phyloP scores from a whole-genome alignment of 1,284 basidiomycete genomes.

The Veloporphyrellus conicus region DNA sequence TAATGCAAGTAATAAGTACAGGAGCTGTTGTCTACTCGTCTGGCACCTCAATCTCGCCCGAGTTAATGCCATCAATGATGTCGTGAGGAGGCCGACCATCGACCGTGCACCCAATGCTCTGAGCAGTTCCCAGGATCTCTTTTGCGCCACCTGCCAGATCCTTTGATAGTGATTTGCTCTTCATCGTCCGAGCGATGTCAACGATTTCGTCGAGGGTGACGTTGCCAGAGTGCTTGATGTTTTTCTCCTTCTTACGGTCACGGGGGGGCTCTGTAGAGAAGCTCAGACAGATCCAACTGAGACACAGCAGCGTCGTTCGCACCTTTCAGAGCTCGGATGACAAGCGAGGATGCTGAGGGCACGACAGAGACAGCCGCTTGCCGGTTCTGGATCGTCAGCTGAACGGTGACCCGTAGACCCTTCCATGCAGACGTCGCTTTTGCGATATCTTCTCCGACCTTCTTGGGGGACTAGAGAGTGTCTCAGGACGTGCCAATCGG shows the following conservation, averaged over 20 bases:
- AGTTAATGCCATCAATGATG: conserved; percentile 93
- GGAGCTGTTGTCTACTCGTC: conserved; percentile 67
- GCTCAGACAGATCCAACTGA: not conserved
- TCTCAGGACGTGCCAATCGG: not conserved
- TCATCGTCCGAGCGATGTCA: conserved; percentile 96
- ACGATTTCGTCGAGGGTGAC: conserved; percentile 92
- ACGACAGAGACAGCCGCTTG: conserved; percentile 97
- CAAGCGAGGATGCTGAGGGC: conserved; percentile 94
- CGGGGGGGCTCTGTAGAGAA: conserved; percentile 82
- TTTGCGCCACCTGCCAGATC: conserved; percentile 86
- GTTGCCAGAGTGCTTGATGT: conserved; percentile 98
- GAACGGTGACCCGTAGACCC: conserved; percentile 98
- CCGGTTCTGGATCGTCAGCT: conserved; percentile 99
- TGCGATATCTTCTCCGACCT: conserved; percentile 99
- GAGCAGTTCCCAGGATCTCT: conserved; percentile 92
- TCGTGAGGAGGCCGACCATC: conserved; percentile 94
- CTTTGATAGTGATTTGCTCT: conserved; percentile 92
- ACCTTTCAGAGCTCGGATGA: conserved; percentile 99
- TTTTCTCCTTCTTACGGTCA: conserved; percentile 99
- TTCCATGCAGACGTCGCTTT: conserved; percentile 99
- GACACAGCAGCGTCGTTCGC: conserved; percentile 18
- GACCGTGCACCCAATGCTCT: conserved; percentile 94
- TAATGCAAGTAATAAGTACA: conserved; percentile 24
- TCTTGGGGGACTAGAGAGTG: conserved; percentile 89
- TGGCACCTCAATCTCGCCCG: conserved; percentile 91